Evolutionary conservation across 2,329 filamentous ascomycete species (phyloP), one percentile per base, ranked within the genome.

Genomic region (Elsinoe australis): DNA sequence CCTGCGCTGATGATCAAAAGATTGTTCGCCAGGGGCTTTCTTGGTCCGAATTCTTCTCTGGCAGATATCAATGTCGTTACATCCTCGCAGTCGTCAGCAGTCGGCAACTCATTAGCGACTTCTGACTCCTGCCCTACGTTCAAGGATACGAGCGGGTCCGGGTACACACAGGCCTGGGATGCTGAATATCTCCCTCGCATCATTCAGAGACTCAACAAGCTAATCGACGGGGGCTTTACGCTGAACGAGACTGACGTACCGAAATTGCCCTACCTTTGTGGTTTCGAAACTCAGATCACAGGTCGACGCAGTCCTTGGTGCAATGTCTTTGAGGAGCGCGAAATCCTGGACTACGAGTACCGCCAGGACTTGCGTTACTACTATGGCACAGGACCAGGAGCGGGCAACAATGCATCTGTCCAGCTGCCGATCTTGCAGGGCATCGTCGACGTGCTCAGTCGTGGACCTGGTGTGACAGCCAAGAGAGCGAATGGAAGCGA

Each of bases 331-430:
- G 80, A 73, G 2, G 67, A 79, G 26, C 64, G 74, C 0, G 81
- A 85, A 60, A 67, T 82, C 21, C 65, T 71, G 19, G 63, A 74
- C 54, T 84, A 83, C 54, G 78, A 83, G 55, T 84, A 84, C 58
- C 70, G 73, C 1, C 79, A 84, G 53, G 80, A 83, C 55, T 63
- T 84, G 32, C 72, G 79, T 5, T 84, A 85, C 62, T 83, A 77
- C 63, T 51, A 52, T 18, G 51, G 78, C 8, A 68, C 73, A 1
- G 80, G 81, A 0, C 75, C 77, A 0, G 79, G 76, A 1, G 70
- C 71, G 2, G 64, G 71, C 26, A 66, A 79, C 15, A 69, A 76
- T 5, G 67, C 70, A 28, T 74, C 72, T 49, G 73, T 80, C 67
- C 78, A 83, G 78, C 69, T 78, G 8, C 79, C 80, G 0, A 76